Conservation (phyloP, 1,139 yeast species). For the Suzukiozyma palmioleophila region DNA sequence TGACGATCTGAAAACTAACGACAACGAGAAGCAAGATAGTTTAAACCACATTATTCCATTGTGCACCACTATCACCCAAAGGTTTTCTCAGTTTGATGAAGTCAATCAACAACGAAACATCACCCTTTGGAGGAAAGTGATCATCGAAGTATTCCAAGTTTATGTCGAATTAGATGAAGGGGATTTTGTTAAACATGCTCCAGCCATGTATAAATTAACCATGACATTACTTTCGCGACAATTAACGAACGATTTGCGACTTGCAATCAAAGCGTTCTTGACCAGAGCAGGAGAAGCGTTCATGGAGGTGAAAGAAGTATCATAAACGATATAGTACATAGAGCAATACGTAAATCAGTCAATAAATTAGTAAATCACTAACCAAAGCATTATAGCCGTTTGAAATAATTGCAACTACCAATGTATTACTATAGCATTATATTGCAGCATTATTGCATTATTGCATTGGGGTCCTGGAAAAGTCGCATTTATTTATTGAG, state of each 20-base stretch:
- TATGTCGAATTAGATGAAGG: slow-evolving; percentile 69
- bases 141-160: slow-evolving; percentile 80
- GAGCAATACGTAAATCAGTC: too few species aligned
- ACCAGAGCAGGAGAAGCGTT: slow-evolving; percentile 67
- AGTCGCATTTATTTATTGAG: background rate
- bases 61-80: slow-evolving; percentile 63
- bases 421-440: too few species aligned
- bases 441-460: too few species aligned
- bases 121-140: slow-evolving; percentile 87
- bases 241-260: slow-evolving; percentile 65
- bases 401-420: too few species aligned
- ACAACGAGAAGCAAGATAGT: slow-evolving; percentile 35
- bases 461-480: too few species aligned
- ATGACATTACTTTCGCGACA: slow-evolving; percentile 65
- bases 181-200: slow-evolving; percentile 65
- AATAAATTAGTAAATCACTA: too few species aligned
- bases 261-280: slow-evolving; percentile 62
- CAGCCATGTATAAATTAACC: slow-evolving; percentile 64
- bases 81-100: slow-evolving; percentile 72
- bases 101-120: slow-evolving; percentile 75
- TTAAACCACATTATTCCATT: slow-evolving; percentile 60
- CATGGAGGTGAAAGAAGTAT: slow-evolving; percentile 12
- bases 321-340: too few species aligned
- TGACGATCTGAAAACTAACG: slow-evolving; percentile 50
- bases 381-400: too few species aligned